Conservation (phyloP, 352 stramenopile species). For the Phytophthora uliginosa region DNA sequence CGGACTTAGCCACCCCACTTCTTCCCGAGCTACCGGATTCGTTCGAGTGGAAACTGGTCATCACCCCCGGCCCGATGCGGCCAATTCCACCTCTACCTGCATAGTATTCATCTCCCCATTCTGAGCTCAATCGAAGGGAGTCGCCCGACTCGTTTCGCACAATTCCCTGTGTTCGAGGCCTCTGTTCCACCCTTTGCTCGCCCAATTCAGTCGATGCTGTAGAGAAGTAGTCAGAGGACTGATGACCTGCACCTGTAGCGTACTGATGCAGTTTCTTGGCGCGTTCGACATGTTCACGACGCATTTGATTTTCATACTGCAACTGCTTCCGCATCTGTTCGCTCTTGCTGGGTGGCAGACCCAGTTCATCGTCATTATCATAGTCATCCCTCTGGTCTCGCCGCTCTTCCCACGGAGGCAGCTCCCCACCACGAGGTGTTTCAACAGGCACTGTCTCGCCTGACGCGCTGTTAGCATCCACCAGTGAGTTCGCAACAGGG, state of each 20-base stretch:
- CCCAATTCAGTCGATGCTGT: constrained; percentile 8
- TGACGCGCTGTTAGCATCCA: constrained; percentile 21
- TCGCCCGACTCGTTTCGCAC: constrained; percentile 41
- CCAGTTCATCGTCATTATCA: constrained; percentile 44
- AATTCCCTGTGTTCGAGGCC: constrained; percentile 29
- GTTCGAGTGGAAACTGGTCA: constrained; percentile 35
- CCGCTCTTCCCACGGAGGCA: constrained; percentile 32
- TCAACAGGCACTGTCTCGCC: constrained; percentile 34
- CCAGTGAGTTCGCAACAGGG: constrained; percentile 14
- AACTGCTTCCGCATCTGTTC: constrained; percentile 40
- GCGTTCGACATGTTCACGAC: constrained; percentile 34
- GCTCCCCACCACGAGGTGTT: constrained; percentile 13
- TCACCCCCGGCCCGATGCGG: constrained; percentile 1
- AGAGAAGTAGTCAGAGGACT: not conserved
- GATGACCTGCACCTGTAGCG: not conserved
- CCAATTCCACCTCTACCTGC: constrained; percentile 4
- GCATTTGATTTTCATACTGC: constrained; percentile 29
- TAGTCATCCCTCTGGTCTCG: constrained; percentile 21
- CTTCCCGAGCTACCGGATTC: constrained; percentile 18
- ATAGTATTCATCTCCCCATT: constrained; percentile 49
- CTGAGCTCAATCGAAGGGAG: constrained; percentile 50
- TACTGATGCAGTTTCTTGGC: constrained; percentile 37
- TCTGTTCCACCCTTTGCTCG: constrained; percentile 14
- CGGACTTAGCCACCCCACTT: constrained; percentile 10
- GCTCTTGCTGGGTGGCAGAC: constrained; percentile 40